A percentile compares a stretch with the other conserved stretches of the same genome.
Conservation (phyloP, 164 flowering plant species). For the Kingdonia uniflora region DNA sequence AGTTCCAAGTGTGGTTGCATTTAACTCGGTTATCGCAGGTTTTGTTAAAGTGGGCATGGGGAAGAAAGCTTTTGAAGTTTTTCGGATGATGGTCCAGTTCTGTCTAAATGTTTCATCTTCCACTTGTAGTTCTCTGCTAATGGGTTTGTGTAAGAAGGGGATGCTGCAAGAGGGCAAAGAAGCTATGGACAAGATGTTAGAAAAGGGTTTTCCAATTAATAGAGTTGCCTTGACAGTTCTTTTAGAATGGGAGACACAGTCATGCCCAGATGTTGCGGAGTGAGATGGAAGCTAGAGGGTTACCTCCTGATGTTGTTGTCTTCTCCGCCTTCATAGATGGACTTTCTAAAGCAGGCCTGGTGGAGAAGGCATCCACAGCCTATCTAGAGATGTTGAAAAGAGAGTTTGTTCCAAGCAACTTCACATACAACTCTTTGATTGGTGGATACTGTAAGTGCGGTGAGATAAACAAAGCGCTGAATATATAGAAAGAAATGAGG, state of each 20-base stretch:
- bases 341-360: slow-evolving; percentile 48
- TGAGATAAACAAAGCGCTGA: slow-evolving; percentile 47
- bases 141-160: slow-evolving; percentile 54
- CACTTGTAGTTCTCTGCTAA: slow-evolving; percentile 62
- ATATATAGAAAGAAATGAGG: slow-evolving; percentile 64
- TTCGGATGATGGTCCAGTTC: slow-evolving; percentile 41
- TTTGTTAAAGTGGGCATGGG: slow-evolving; percentile 56
- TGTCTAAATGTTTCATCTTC: slow-evolving; percentile 58
- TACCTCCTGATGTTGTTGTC: slow-evolving; percentile 74
- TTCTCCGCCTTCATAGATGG: slow-evolving; percentile 82
- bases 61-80: slow-evolving; percentile 52
- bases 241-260: slow-evolving; percentile 42
- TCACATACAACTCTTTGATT: slow-evolving; percentile 76
- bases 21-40: slow-evolving; percentile 74
- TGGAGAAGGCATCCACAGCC: slow-evolving; percentile 54
- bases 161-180: slow-evolving; percentile 49
- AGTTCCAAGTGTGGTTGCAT: slow-evolving; percentile 53
- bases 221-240: slow-evolving; percentile 59
- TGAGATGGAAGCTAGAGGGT: slow-evolving; percentile 47
- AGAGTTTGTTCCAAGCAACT: slow-evolving; percentile 74
- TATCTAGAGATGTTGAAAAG: slow-evolving; percentile 50
- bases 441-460: slow-evolving; percentile 60
- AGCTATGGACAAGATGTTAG: slow-evolving; percentile 49
- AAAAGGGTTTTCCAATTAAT: slow-evolving; percentile 51
- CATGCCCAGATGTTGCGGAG: slow-evolving; percentile 62